Conservation (phyloP, 768 basidiomycete genomes). For the Tephrocybe sp. region DNA sequence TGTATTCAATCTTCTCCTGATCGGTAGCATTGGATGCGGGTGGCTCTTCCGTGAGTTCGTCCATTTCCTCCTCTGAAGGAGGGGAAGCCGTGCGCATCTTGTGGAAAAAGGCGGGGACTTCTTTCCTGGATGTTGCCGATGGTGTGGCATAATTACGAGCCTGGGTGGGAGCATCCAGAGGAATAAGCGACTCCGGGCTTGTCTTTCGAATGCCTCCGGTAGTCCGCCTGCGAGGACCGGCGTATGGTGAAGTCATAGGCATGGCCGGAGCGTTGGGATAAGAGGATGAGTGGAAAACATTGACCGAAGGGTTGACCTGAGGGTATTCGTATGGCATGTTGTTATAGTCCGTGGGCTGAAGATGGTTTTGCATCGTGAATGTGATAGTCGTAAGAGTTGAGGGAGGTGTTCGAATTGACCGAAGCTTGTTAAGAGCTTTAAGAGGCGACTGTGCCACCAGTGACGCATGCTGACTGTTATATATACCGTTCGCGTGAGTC, state of each 20-base stretch:
- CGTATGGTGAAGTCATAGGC: constrained; percentile 9
- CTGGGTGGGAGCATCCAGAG: constrained; percentile 79
- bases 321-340: constrained; percentile 21
- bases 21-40: constrained; percentile 41
- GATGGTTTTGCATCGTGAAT: constrained; percentile 23
- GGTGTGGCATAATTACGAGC: constrained; percentile 68
- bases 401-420: not conserved
- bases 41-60: constrained; percentile 41
- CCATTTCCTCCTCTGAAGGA: constrained; percentile 53
- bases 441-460: not conserved
- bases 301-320: constrained; percentile 10
- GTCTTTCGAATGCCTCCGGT: constrained; percentile 14
- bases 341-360: constrained; percentile 14
- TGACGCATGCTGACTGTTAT: constrained; percentile 8
- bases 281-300: constrained; percentile 14
- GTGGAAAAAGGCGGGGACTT: constrained; percentile 68
- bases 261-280: constrained; percentile 9
- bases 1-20: constrained; percentile 69
- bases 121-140: constrained; percentile 76
- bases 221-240: constrained; percentile 14
- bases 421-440: constrained; percentile 7
- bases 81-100: constrained; percentile 45
- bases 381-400: not conserved
- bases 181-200: constrained; percentile 61
- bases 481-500: constrained; percentile 9